Base-by-base conservation (phyloP, 2,329 filamentous ascomycete genomes). In the Arthrocladium fulminans region DNA sequence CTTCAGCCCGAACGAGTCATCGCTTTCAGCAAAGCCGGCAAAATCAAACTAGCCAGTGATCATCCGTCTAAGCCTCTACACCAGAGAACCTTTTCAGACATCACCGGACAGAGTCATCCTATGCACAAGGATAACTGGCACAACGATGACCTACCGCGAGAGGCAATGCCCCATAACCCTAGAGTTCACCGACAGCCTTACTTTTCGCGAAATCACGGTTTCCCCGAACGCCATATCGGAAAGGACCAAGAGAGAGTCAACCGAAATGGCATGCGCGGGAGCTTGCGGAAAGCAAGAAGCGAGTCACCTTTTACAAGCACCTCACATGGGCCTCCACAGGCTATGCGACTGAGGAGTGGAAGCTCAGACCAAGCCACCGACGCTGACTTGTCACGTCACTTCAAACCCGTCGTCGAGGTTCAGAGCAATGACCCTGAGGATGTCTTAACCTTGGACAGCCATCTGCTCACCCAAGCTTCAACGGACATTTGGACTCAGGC, bases 401-500 rank as follows among this genome's bases (percentile, higher is more conserved):
- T 13, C 13, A 7, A 13, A 29, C 27, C 27, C 7, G 27, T 13
- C 7, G 17, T 25, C 7, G 19, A 42, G 12, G 13, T n/a, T 42
- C 17, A 8, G 8, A 5, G 15, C 8, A 17, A 32, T 15, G 12
- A 15, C 19, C 22, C 15, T 12, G 44, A 47, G 23, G 32, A 8
- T 25, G 44, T 39, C 32, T 7, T 23, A 27, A 51, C 17, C 45
- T 46, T 42, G 53, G 52, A 55, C 40, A 49, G 22, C 43, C 51
- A n/a, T 35, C 50, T 25, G 42, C 9, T 13, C 6, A 45, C 19
- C 20, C 15, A 45, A 3, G 39, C 48, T 24, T 50, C 45, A 13
- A 56, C 57, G 8, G 48, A 54, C 19, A 38, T 60, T 48, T 60
- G 57, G 57, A 49, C 50, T 8, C 55, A 48, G 32, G 51, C 50